These are phyloP conservation scores for Epicoccum nigrum DNA, from an alignment of 2,329 filamentous ascomycete genomes.

Conservation along the genomic window DNA sequence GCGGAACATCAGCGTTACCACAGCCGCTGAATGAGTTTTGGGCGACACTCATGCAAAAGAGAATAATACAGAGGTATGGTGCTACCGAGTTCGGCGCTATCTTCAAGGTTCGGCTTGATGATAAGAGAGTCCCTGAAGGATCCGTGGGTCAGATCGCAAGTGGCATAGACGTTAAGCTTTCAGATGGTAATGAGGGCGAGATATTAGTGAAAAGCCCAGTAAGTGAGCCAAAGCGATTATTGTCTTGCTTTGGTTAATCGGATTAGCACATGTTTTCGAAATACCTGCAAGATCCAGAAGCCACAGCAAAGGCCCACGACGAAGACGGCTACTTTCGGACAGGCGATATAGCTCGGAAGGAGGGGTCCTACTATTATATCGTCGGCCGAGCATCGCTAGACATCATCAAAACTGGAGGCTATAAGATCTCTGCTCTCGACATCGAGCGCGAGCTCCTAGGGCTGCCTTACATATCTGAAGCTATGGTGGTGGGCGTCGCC, in stretches of 20 bases:
- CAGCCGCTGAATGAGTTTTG: constrained; percentile 60
- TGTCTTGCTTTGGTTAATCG: constrained; percentile 5
- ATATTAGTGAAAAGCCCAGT: constrained; percentile 50
- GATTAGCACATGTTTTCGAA: constrained; percentile 50
- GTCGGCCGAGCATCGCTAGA: constrained; percentile 60
- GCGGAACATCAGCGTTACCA: constrained; percentile 57
- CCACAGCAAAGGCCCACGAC: constrained; percentile 55
- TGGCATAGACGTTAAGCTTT: constrained; percentile 51
- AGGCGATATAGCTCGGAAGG: constrained; percentile 50
- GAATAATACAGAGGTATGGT: constrained; percentile 54
- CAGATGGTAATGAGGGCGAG: constrained; percentile 57
- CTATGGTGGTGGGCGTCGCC: constrained; percentile 60
- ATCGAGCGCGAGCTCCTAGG: constrained; percentile 61
- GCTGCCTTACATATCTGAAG: constrained; percentile 57
- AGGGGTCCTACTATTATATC: constrained; percentile 58
- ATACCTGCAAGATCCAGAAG: constrained; percentile 51
- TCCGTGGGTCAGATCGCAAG: constrained; percentile 47
- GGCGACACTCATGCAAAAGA: constrained; percentile 51
- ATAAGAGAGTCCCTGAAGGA: constrained; percentile 35
- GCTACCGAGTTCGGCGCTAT: constrained; percentile 54
- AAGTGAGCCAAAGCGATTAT: not conserved
- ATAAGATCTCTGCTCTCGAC: constrained; percentile 62
- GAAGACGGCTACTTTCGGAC: constrained; percentile 58
- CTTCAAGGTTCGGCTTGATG: constrained; percentile 50
- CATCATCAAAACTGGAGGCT: constrained; percentile 62